These are phyloP conservation scores for Phytophthora tentaculata DNA, from an alignment of 352 stramenopile species.

Conservation along the genomic window DNA sequence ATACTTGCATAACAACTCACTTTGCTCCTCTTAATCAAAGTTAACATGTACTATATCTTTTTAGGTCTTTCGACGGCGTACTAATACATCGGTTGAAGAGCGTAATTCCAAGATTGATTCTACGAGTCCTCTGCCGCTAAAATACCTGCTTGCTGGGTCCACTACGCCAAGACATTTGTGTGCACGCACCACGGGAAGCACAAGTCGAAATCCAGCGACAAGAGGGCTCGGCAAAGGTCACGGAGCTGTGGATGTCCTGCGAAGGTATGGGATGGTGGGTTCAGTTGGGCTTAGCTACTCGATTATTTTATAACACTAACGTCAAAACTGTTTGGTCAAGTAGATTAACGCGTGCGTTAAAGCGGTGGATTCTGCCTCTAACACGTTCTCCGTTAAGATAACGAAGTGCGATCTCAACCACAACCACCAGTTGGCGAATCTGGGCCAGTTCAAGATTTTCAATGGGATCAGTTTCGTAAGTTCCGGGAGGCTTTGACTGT, in stretches of 20 bases:
- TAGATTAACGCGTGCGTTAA: background rate
- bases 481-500: background rate
- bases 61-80: background rate
- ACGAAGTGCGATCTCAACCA: background rate
- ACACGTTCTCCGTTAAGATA: background rate
- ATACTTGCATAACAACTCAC: background rate
- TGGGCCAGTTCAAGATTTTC: background rate
- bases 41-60: background rate
- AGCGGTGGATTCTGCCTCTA: background rate
- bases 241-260: background rate
- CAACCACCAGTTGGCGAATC: background rate
- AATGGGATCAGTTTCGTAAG: background rate
- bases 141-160: background rate
- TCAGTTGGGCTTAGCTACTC: background rate
- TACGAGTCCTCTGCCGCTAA: background rate
- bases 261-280: background rate
- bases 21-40: background rate
- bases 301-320: background rate
- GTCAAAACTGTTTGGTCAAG: background rate
- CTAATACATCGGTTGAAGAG: background rate
- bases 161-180: conserved; percentile 1
- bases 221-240: background rate
- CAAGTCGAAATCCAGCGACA: background rate
- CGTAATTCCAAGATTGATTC: background rate
- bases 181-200: background rate